Evolutionary conservation across 495 filamentous ascomycete species (phyloP), one percentile per base, ranked within the genome.

Genomic region (Xanthoparmelia taractica): DNA sequence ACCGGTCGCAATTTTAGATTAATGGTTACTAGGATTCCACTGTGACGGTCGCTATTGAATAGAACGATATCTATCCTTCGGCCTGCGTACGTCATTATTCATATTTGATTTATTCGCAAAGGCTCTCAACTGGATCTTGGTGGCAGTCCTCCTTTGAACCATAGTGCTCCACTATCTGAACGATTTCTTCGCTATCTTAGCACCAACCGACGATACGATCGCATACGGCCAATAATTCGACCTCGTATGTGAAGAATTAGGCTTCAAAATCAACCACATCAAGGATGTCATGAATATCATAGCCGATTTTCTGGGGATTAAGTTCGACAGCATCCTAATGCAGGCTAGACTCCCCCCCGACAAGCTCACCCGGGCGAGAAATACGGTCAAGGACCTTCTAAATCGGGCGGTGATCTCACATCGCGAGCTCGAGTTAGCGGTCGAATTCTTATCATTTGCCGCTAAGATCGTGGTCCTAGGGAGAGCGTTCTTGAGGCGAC

Each of bases 171-270:
- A 58, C 13, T 58, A 58, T 17, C 15, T 58, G 12, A 33, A 58
- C 36, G 36, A 58, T 27, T 58, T 58, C 36, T 38, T 58, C 56
- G 36, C 56, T 25, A 58, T 58, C 15, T 34, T 58, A 6, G 0
- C n/a, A 23, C 45, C 23, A 6, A 1, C 10, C 2, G 45, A 10
- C 10, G 10, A 47, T 25, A n/a, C 45, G 12, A 11, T 11, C 1
- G n/a, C 2, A 12, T 50, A 50, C 29, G 5, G 23, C 10, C 13
- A 10, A 2, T 1, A 50, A 3, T 50, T 50, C 11, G 25, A 50
- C 5, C 23, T 4, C 1, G 0, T 50, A 29, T 50, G 12, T 20
- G 12, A 15, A 4, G 3, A 50, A 1, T 8, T 50, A 29, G 11
- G 12, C 17, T 1, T 50, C 0, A 50, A 13, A 13, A 17, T 50